phyloP scores from a whole-genome alignment of 2,329 filamentous ascomycete species.

The Alternaria burnsii region DNA sequence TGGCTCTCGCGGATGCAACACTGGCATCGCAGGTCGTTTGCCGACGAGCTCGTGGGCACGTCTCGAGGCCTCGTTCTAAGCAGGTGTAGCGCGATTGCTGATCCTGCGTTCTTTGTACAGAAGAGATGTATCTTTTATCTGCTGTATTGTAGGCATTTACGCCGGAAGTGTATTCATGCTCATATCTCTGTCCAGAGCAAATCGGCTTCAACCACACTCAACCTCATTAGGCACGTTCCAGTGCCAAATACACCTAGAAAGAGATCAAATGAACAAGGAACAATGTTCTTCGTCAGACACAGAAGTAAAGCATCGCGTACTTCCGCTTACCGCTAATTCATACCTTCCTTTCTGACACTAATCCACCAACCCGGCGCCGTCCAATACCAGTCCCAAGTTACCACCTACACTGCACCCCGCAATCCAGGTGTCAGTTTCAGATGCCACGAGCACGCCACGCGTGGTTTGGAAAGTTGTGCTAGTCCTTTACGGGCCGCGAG shows the following conservation, averaged over 20 bases:
- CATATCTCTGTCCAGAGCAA: background rate
- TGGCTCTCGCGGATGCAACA: background rate
- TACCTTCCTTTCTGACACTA: constrained; percentile 11
- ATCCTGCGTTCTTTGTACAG: background rate
- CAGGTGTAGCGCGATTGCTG: constrained; percentile 1
- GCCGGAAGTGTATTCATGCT: background rate
- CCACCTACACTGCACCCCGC: constrained; percentile 5
- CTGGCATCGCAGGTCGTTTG: background rate
- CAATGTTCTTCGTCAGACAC: background rate
- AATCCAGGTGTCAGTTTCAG: constrained; percentile 9
- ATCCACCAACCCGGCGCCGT: constrained; percentile 3
- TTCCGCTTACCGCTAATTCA: constrained; percentile 8
- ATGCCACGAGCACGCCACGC: constrained; percentile 30
- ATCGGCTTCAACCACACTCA: background rate
- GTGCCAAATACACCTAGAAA: background rate
- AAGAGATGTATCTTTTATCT: background rate
- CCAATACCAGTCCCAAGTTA: constrained; percentile 15
- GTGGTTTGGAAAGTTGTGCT: constrained; percentile 27
- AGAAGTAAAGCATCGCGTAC: constrained; percentile 2
- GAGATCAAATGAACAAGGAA: background rate
- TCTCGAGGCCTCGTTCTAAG: background rate
- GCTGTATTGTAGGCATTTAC: background rate
- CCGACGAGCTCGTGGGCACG: constrained; percentile 5
- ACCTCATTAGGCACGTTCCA: background rate
- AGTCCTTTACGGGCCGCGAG: constrained; percentile 14